These are phyloP conservation scores for Eutrema salsugineum DNA, from an alignment of 441 rosid species.

Conservation along the genomic window DNA sequence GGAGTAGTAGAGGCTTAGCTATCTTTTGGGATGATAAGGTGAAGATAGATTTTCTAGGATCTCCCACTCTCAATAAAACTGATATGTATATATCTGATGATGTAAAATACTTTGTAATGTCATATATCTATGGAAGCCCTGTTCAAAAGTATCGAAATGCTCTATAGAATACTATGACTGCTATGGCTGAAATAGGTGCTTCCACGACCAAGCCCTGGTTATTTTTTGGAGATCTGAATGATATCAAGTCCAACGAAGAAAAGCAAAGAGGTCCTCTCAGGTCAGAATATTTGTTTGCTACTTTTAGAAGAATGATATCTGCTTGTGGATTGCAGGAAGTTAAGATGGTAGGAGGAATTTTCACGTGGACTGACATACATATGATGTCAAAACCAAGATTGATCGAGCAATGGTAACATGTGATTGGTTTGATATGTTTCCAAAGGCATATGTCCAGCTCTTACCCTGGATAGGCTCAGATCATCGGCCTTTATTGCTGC, in stretches of 20 bases:
- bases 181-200: no score
- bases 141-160: no score
- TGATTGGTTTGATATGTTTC: neutral
- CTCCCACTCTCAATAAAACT: no score
- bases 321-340: neutral
- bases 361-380: neutral
- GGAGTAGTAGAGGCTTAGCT: no score
- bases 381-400: neutral
- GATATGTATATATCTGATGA: no score
- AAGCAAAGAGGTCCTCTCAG: neutral
- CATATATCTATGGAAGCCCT: no score
- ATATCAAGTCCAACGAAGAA: neutral
- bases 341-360: neutral
- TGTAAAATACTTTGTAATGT: no score
- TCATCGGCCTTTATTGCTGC: neutral
- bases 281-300: fast-evolving
- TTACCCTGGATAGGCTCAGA: neutral
- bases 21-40: no score
- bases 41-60: no score
- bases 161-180: no score
- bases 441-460: neutral
- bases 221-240: neutral
- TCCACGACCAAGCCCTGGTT: neutral
- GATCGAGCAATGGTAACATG: no score
- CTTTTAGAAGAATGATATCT: neutral